Evolutionary conservation across 1,284 basidiomycete genomes (phyloP).

Genomic region (Malassezia cuniculi): DNA sequence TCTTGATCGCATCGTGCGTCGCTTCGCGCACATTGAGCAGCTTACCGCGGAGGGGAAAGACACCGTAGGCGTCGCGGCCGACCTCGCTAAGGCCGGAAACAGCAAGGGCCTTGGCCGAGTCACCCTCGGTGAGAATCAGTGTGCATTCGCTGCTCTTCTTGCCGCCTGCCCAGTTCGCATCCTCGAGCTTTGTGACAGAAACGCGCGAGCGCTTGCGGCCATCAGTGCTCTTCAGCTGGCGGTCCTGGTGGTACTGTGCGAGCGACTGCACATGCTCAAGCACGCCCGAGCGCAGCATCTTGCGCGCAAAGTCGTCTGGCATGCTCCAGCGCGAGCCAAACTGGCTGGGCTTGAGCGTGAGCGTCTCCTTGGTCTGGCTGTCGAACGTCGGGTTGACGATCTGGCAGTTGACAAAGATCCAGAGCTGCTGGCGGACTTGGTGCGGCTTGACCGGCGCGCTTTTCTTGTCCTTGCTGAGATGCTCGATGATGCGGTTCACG

Average conservation of each 20-base stretch:
- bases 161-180: conserved; percentile 94
- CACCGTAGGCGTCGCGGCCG: conserved; percentile 90
- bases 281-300: conserved; percentile 77
- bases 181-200: conserved; percentile 78
- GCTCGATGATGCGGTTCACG: conserved; percentile 59
- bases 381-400: conserved; percentile 98
- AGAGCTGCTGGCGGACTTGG: conserved; percentile 95
- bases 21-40: conserved; percentile 95
- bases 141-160: conserved; percentile 67
- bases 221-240: conserved; percentile 89
- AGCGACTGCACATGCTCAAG: conserved; percentile 85
- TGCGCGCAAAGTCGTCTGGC: conserved; percentile 89
- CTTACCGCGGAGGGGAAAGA: conserved; percentile 95
- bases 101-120: conserved; percentile 93
- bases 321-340: conserved; percentile 79
- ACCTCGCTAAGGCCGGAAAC: conserved; percentile 88
- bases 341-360: conserved; percentile 75
- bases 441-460: conserved; percentile 76
- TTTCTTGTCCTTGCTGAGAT: conserved; percentile 81
- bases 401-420: conserved; percentile 92
- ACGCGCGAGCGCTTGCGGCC: conserved; percentile 69
- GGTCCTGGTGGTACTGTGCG: conserved; percentile 93
- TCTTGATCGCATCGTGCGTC: conserved; percentile 86
- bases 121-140: conserved; percentile 95
- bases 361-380: conserved; percentile 94